Conservation (phyloP, 2,329 filamentous ascomycete species). For the Niveomyces coronatus region DNA sequence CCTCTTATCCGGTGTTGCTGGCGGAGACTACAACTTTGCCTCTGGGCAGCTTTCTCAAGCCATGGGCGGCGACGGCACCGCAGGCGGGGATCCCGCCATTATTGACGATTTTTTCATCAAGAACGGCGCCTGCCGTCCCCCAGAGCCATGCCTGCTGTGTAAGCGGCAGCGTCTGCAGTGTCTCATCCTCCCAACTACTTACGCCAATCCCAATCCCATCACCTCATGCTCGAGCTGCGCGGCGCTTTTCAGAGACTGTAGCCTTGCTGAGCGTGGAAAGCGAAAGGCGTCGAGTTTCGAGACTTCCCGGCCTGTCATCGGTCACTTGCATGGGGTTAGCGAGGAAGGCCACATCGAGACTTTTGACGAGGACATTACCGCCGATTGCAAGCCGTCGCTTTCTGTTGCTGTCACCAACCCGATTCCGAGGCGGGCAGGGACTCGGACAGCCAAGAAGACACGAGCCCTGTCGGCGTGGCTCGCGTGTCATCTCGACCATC, state of each 20-base stretch:
- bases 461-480: conserved; percentile 37
- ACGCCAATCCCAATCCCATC: conserved; percentile 38
- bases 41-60: background rate
- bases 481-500: conserved; percentile 31
- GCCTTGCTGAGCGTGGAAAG: conserved; percentile 34
- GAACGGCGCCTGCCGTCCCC: conserved; percentile 31
- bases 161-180: conserved; percentile 34
- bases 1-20: conserved; percentile 1
- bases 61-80: background rate
- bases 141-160: conserved; percentile 34
- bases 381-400: too few species aligned
- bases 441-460: conserved; percentile 34
- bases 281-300: conserved; percentile 35
- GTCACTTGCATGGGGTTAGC: conserved; percentile 36
- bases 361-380: conserved; percentile 6
- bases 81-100: conserved; percentile 11
- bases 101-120: conserved; percentile 29
- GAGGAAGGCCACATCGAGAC: conserved; percentile 22
- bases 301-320: conserved; percentile 34
- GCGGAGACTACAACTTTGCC: background rate
- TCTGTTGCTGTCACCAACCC: conserved; percentile 10
- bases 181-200: conserved; percentile 34
- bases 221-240: conserved; percentile 39
- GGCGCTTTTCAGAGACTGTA: conserved; percentile 39
- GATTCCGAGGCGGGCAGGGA: conserved; percentile 23